These are phyloP conservation scores for Crepidotus variabilis DNA, from an alignment of 768 basidiomycete genomes.

Conservation along the genomic window DNA sequence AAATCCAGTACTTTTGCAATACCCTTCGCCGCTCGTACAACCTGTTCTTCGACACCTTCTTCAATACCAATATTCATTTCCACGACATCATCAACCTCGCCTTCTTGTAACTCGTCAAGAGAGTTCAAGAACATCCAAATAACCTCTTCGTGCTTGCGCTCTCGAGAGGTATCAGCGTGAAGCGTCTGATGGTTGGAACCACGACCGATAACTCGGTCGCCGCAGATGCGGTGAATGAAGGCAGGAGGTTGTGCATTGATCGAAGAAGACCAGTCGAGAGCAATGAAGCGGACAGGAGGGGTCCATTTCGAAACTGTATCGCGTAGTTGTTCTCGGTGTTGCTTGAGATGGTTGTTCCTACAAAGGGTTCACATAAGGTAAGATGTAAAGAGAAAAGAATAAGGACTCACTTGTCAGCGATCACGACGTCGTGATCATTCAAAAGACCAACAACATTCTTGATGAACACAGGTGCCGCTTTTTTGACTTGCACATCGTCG, in stretches of 20 bases:
- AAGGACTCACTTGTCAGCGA: slow-evolving; percentile 80
- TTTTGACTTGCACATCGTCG: slow-evolving; percentile 83
- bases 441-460: slow-evolving; percentile 68
- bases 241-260: slow-evolving; percentile 43
- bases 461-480: slow-evolving; percentile 63
- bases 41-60: slow-evolving; percentile 45
- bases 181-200: slow-evolving; percentile 88
- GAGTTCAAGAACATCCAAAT: slow-evolving; percentile 75
- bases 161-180: slow-evolving; percentile 51
- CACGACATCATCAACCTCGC: slow-evolving; percentile 65
- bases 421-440: slow-evolving; percentile 68
- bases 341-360: slow-evolving; percentile 83
- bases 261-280: slow-evolving; percentile 69
- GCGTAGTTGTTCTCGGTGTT: slow-evolving; percentile 74
- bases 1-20: slow-evolving; percentile 54
- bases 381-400: not conserved
- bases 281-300: slow-evolving; percentile 71
- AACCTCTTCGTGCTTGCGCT: slow-evolving; percentile 68
- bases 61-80: slow-evolving; percentile 47
- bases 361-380: not conserved
- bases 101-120: slow-evolving; percentile 52
- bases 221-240: slow-evolving; percentile 70
- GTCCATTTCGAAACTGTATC: slow-evolving; percentile 39
- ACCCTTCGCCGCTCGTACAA: slow-evolving; percentile 57
- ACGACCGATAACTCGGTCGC: slow-evolving; percentile 66